phyloP scores from a whole-genome alignment of 169 alveolate genomes.

The Eimeria sp. region DNA sequence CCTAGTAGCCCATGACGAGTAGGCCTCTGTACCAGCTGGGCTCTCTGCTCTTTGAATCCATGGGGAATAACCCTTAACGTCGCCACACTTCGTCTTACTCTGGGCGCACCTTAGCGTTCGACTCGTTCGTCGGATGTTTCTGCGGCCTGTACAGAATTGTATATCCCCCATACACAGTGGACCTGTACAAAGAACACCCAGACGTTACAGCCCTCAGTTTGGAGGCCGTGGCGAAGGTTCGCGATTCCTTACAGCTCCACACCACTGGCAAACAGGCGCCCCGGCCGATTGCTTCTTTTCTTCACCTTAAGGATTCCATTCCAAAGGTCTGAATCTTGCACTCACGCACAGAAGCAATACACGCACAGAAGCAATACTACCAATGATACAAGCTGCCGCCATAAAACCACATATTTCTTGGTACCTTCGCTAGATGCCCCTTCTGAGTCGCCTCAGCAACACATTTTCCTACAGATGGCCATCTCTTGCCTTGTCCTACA shows the following conservation, averaged over 20 bases:
- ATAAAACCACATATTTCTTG: not conserved
- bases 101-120: not conserved
- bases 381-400: slow-evolving; percentile 4
- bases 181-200: slow-evolving; percentile 59
- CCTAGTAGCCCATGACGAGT: slow-evolving; percentile 55
- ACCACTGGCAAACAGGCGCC: slow-evolving; percentile 78
- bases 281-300: slow-evolving; percentile 79
- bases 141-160: slow-evolving; percentile 13
- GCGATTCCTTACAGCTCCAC: slow-evolving; percentile 75
- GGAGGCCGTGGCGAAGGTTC: slow-evolving; percentile 80
- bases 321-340: slow-evolving; percentile 37
- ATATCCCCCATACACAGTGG: slow-evolving; percentile 64
- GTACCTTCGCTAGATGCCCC: not conserved
- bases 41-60: not conserved
- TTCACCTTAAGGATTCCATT: slow-evolving; percentile 71
- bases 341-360: not conserved
- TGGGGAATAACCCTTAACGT: not conserved
- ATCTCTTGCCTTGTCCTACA: not conserved
- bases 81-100: not conserved
- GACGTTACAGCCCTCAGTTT: slow-evolving; percentile 53
- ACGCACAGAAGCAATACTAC: slow-evolving; percentile 1
- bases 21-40: not conserved
- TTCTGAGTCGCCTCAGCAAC: not conserved
- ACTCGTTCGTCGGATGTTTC: not conserved
- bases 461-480: not conserved